Evolutionary conservation across 2,329 filamentous ascomycete species (phyloP).

Genomic region (Claviceps sp.): DNA sequence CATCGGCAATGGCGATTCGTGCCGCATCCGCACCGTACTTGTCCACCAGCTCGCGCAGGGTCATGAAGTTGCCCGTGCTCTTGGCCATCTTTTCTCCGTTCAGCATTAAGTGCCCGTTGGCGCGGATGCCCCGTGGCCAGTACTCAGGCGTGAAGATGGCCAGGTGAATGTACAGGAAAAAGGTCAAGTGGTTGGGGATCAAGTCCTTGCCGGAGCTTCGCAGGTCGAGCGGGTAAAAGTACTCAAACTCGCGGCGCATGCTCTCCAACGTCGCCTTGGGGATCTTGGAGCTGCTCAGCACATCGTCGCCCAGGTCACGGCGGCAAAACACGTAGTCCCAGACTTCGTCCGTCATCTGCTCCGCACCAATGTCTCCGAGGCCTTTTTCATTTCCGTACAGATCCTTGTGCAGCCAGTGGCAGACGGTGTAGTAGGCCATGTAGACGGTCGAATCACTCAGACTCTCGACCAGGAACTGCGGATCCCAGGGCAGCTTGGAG

Average conservation of each 20-base stretch:
- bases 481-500: constrained; percentile 89
- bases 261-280: constrained; percentile 57
- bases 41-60: constrained; percentile 66
- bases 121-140: constrained; percentile 76
- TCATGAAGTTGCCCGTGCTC: constrained; percentile 94
- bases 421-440: constrained; percentile 65
- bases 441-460: constrained; percentile 89
- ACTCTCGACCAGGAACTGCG: constrained; percentile 79
- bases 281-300: constrained; percentile 55
- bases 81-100: constrained; percentile 99
- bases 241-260: constrained; percentile 86
- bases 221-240: constrained; percentile 91
- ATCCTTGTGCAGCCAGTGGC: constrained; percentile 62
- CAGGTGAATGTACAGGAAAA: constrained; percentile 87
- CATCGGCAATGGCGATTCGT: constrained; percentile 83
- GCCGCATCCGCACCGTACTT: constrained; percentile 95
- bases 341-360: constrained; percentile 87
- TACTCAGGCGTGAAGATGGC: constrained; percentile 79
- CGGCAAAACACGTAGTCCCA: constrained; percentile 94
- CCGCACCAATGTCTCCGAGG: constrained; percentile 53
- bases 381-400: constrained; percentile 69
- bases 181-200: constrained; percentile 87
- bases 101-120: constrained; percentile 84
- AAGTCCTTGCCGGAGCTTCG: constrained; percentile 84
- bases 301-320: constrained; percentile 52